Conservation (phyloP, 1,284 basidiomycete genomes). For the Takashimella koratensis region DNA sequence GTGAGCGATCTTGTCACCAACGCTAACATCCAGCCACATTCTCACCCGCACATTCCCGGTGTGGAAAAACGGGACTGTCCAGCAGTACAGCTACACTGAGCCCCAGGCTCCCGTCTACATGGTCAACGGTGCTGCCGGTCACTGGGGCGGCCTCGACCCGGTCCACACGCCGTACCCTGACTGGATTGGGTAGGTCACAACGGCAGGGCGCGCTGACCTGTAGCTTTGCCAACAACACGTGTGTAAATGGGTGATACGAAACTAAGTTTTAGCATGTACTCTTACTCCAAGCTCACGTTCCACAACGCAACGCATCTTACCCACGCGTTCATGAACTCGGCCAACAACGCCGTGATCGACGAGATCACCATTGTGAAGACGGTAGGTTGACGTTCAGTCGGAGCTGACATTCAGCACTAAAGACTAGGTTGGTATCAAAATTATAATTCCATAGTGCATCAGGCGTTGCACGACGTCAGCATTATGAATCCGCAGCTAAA, state of each 20-base stretch:
- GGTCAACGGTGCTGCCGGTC: conserved; percentile 33
- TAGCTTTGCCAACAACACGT: too few species aligned
- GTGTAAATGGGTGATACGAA: too few species aligned
- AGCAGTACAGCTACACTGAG: conserved; percentile 14
- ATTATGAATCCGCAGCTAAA: too few species aligned
- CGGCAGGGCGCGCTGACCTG: too few species aligned
- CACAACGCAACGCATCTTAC: conserved; percentile 24
- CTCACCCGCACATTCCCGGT: conserved; percentile 21
- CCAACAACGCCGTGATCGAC: conserved; percentile 6
- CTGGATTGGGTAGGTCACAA: conserved; percentile 16
- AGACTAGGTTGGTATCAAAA: too few species aligned
- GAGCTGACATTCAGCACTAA: too few species aligned
- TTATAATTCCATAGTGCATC: too few species aligned
- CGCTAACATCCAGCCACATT: conserved; percentile 22
- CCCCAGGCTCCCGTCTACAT: conserved; percentile 16
- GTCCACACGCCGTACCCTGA: conserved; percentile 11
- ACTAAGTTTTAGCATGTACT: conserved; percentile 27
- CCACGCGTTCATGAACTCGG: too few species aligned
- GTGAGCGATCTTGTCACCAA: conserved; percentile 26
- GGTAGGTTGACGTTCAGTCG: too few species aligned
- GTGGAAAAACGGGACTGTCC: conserved; percentile 22
- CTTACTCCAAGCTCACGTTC: conserved; percentile 26
- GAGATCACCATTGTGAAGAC: conserved; percentile 4
- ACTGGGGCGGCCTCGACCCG: conserved; percentile 28
- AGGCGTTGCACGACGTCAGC: too few species aligned